Evolutionary conservation across 352 stramenopile species (phyloP).

Genomic region (Ophiocytium majus): DNA sequence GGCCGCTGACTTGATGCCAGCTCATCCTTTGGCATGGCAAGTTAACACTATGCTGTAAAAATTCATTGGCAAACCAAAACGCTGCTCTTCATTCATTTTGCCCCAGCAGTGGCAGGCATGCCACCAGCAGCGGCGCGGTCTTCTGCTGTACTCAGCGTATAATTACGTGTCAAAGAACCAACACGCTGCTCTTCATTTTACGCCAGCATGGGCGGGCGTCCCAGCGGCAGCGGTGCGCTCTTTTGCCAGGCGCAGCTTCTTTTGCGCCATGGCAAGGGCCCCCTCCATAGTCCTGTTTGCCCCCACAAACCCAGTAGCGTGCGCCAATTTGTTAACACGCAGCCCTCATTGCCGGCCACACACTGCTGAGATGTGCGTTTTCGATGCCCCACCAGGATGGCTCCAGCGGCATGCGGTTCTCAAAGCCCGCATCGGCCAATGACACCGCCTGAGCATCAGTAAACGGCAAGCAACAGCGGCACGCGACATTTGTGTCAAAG

Average conservation of each 20-base stretch:
- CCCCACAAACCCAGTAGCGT: conserved; percentile 97
- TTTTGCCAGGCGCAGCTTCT: conserved; percentile 57
- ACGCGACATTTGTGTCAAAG: not conserved
- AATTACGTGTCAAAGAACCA: too few species aligned
- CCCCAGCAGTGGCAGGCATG: too few species aligned
- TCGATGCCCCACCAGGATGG: conserved; percentile 87
- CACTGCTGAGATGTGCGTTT: conserved; percentile 79
- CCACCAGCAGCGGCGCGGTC: too few species aligned
- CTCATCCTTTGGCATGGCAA: too few species aligned
- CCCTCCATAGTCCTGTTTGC: conserved; percentile 92
- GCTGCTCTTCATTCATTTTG: too few species aligned
- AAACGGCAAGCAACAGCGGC: conserved; percentile 57
- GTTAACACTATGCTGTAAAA: too few species aligned
- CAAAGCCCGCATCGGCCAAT: conserved; percentile 83
- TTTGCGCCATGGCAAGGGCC: conserved; percentile 84
- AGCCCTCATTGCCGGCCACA: conserved; percentile 81
- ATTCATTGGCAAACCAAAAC: too few species aligned
- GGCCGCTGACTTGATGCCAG: too few species aligned
- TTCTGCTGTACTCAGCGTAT: too few species aligned
- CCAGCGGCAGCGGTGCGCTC: too few species aligned
- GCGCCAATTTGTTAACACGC: conserved; percentile 94
- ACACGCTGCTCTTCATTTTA: too few species aligned
- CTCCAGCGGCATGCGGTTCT: conserved; percentile 81
- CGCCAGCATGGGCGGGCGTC: too few species aligned
- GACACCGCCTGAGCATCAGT: conserved; percentile 96